These are phyloP conservation scores for Colletotrichum sp. DNA, from an alignment of 2,329 filamentous ascomycete species.

Conservation along the genomic window DNA sequence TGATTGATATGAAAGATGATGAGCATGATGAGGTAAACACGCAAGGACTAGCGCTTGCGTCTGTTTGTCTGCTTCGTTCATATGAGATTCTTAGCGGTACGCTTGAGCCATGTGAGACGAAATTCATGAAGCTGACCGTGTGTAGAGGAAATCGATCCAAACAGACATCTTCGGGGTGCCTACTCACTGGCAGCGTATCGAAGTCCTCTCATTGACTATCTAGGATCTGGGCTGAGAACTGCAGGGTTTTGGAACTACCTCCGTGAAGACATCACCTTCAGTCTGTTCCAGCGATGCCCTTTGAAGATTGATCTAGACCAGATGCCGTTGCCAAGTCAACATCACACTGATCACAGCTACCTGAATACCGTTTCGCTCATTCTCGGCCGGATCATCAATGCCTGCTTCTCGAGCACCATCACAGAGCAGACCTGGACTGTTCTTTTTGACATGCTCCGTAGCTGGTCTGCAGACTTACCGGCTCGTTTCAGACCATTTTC, in stretches of 20 bases:
- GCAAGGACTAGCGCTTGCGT: conserved; percentile 38
- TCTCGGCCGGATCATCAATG: conserved; percentile 49
- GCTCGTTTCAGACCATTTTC: conserved; percentile 35
- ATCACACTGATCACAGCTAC: conserved; percentile 32
- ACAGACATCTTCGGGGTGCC: conserved; percentile 50
- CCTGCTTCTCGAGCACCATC: conserved; percentile 29
- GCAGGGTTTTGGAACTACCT: conserved; percentile 58
- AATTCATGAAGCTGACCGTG: not conserved
- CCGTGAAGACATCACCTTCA: conserved; percentile 58
- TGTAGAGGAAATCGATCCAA: conserved; percentile 43
- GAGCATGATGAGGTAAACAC: conserved; percentile 38
- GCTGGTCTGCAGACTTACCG: conserved; percentile 39
- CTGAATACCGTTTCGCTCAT: conserved; percentile 48
- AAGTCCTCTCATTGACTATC: conserved; percentile 24
- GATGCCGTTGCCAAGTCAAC: conserved; percentile 13
- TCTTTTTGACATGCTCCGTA: conserved; percentile 25
- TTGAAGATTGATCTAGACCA: conserved; percentile 44
- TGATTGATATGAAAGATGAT: conserved; percentile 38
- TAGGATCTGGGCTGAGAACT: conserved; percentile 33
- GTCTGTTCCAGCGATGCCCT: conserved; percentile 45
- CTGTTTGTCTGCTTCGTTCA: conserved; percentile 52
- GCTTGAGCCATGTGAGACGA: accelerated
- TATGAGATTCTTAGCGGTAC: conserved; percentile 50
- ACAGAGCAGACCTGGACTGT: conserved; percentile 23
- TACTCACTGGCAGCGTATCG: conserved; percentile 46